Evolutionary conservation across 2,329 filamentous ascomycete species (phyloP).

Genomic region (Cyclaneusma minus): DNA sequence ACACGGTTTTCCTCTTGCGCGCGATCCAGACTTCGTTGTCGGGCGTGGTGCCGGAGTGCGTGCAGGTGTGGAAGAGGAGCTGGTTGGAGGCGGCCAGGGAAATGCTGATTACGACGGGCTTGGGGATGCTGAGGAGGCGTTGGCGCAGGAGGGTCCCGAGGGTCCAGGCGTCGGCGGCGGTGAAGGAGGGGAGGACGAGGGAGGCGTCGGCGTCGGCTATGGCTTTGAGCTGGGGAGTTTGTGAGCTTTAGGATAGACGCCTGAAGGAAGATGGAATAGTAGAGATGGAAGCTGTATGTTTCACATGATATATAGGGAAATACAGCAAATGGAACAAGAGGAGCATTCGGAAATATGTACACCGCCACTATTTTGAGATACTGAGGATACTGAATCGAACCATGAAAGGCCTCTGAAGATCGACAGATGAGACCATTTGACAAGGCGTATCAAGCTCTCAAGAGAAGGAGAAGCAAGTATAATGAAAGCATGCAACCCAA

Average conservation of each 20-base stretch:
- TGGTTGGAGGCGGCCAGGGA: conserved; percentile 40
- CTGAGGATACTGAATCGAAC: too few species aligned
- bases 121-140: conserved; percentile 38
- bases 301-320: too few species aligned
- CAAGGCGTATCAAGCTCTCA: too few species aligned
- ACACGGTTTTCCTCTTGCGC: conserved; percentile 56
- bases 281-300: too few species aligned
- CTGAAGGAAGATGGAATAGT: too few species aligned
- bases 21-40: conserved; percentile 60
- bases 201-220: conserved; percentile 16
- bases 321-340: too few species aligned
- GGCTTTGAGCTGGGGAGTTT: conserved; percentile 13
- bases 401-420: too few species aligned
- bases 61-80: conserved; percentile 54
- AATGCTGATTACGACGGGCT: conserved; percentile 48
- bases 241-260: conserved; percentile 1
- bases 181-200: conserved; percentile 30
- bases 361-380: too few species aligned
- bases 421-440: too few species aligned
- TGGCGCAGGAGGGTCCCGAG: conserved; percentile 49
- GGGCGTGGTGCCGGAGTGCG: conserved; percentile 48
- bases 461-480: too few species aligned
- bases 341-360: too few species aligned
- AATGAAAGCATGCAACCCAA: too few species aligned
- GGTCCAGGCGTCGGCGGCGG: conserved; percentile 45